Base-by-base conservation (phyloP, 345 rosid species). In the Salix udensis region DNA sequence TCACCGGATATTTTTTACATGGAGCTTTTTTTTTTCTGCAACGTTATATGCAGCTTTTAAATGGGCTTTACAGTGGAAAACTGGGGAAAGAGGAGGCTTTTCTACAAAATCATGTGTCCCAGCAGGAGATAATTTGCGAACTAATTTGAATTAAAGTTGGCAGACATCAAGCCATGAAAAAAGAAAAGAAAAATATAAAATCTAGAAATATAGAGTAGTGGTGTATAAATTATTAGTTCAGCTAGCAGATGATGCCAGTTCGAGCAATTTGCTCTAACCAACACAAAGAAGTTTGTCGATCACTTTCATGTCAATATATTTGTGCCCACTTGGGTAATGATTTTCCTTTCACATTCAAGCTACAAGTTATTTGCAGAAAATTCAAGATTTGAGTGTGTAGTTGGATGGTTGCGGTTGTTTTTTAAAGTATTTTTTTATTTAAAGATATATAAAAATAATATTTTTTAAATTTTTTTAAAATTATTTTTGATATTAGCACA, bases 201-300 rank as follows among this genome's bases (percentile, higher is more conserved):
- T 18, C 6, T 2, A 73, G 37, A 52, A n/a, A 9, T 53, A 13
- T 21, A 53, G 1, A 36, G 21, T 24, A 12, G 39, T 1, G 21
- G 37, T 76, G 53, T 5, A 52, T 19, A 28, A 13, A 39, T 64
- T 46, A 62, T 46, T 37, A 62, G 67, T 66, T 72, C 58, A 77
- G 48, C 80, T 15, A 31, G 2, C 79, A 44, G 62, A 62, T 44
- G 34, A 42, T 40, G 24, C 70, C 18, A 34, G 19, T 61, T 61
- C 42, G 71, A 64, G 64, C 74, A 76, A 65, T 31, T 31, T 31
- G 34, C 34, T 31, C 34, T 2, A 31, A 31, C 71, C 72, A 78
- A 70, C 74, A 31, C 50, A 31, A 14, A 72, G 67, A 78, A n/a
- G 76, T 58, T 73, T 67, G 34, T 44, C 72, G 10, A 58, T 73